Percentiles rank a stretch among this genome's conserved stretches.
These are phyloP conservation scores for Metarhizium album DNA, from an alignment of 2,329 filamentous ascomycete species.

Conservation along the genomic window DNA sequence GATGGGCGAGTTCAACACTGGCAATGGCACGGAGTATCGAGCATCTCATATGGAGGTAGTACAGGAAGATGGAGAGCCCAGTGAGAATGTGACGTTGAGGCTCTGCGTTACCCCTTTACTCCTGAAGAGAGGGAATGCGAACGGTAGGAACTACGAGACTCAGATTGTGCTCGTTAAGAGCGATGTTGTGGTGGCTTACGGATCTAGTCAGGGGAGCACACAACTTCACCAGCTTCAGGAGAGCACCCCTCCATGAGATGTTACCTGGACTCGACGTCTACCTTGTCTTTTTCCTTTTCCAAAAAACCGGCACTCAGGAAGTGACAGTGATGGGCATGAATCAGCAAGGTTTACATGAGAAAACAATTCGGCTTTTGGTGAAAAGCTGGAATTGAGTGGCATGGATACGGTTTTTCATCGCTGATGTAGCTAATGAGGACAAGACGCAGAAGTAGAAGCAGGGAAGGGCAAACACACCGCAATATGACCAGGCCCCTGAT, in stretches of 20 bases:
- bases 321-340: neutral
- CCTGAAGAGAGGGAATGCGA: neutral
- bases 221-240: neutral
- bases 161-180: neutral
- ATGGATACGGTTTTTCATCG: too few species aligned
- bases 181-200: neutral
- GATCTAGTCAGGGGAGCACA: neutral
- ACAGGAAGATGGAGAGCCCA: neutral
- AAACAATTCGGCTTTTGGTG: too few species aligned
- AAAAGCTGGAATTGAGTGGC: too few species aligned
- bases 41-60: neutral
- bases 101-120: constrained; percentile 5
- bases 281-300: too few species aligned
- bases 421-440: too few species aligned
- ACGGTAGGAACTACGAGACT: neutral
- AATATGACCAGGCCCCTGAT: neutral
- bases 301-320: neutral
- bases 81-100: neutral
- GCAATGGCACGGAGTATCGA: neutral
- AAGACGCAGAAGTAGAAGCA: too few species aligned
- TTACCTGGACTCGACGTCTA: neutral
- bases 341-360: too few species aligned
- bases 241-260: neutral
- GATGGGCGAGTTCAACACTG: neutral
- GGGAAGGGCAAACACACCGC: neutral